These are phyloP conservation scores for Scheffersomyces lignosus DNA, from an alignment of 805 yeast species.

Conservation along the genomic window DNA sequence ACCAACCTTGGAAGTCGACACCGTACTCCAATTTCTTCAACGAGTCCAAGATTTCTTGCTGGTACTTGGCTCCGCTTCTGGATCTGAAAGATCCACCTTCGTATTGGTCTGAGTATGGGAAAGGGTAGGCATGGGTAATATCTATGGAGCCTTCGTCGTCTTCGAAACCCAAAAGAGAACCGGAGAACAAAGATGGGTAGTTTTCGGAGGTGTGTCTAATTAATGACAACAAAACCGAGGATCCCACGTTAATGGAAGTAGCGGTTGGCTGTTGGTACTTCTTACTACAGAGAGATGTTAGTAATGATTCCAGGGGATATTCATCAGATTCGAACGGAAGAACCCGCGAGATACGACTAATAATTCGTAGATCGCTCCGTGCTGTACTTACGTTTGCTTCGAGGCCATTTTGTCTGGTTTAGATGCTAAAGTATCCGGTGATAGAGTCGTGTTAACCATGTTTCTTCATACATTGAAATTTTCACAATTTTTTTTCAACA, in stretches of 20 bases:
- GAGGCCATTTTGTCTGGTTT: too few species aligned
- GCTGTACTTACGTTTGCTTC: constrained; percentile 15
- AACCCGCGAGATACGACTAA: constrained; percentile 86
- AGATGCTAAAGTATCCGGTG: too few species aligned
- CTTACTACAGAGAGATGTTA: constrained; percentile 35
- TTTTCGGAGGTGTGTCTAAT: constrained; percentile 66
- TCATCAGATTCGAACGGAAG: constrained; percentile 68
- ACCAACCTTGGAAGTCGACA: constrained; percentile 78
- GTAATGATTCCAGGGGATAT: constrained; percentile 68
- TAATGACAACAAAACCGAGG: constrained; percentile 57
- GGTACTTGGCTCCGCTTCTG: constrained; percentile 65
- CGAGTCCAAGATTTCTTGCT: constrained; percentile 62
- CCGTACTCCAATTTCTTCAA: constrained; percentile 65
- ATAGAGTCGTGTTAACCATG: too few species aligned
- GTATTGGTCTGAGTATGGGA: constrained; percentile 65
- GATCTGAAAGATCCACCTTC: constrained; percentile 62
- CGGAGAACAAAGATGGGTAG: constrained; percentile 62
- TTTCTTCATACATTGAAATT: too few species aligned
- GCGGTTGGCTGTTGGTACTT: constrained; percentile 37
- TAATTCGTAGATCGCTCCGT: too few species aligned
- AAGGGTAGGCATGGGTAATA: constrained; percentile 64
- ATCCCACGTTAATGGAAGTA: constrained; percentile 45
- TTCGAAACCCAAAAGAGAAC: constrained; percentile 76
- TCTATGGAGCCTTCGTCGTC: constrained; percentile 50
- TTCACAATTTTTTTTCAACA: too few species aligned